These are phyloP conservation scores for Saccharomycopsis selenospora DNA, from an alignment of 805 yeast species.

Conservation along the genomic window DNA sequence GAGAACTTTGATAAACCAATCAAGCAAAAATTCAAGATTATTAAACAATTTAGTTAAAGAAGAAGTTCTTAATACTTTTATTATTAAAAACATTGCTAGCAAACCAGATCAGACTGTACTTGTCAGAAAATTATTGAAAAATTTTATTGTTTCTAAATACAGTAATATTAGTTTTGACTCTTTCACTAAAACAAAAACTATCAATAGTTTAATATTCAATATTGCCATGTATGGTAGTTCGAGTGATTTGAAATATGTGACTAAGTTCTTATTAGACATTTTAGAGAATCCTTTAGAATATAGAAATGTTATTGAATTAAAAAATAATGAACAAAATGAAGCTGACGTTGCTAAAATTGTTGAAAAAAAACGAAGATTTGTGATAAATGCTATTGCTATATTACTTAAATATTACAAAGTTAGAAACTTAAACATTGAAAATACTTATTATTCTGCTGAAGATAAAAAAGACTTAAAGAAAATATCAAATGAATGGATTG, in stretches of 20 bases:
- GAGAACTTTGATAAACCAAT: constrained; percentile 70
- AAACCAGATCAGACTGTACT: constrained; percentile 29
- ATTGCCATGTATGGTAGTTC: constrained; percentile 17
- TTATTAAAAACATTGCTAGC: constrained; percentile 25
- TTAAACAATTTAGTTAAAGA: constrained; percentile 60
- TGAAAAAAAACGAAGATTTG: constrained; percentile 44
- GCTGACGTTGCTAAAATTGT: constrained; percentile 22
- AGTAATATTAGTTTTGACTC: constrained; percentile 70
- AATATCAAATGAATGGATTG: constrained; percentile 26
- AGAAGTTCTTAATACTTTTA: constrained; percentile 33
- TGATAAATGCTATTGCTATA: constrained; percentile 49
- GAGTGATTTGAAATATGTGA: constrained; percentile 20
- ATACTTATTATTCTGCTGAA: constrained; percentile 16
- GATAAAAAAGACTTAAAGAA: constrained; percentile 2
- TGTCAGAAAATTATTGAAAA: constrained; percentile 28
- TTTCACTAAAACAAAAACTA: constrained; percentile 64
- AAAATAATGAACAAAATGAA: constrained; percentile 8
- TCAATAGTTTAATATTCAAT: constrained; percentile 36
- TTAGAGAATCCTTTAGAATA: constrained; percentile 22
- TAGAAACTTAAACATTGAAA: constrained; percentile 30
- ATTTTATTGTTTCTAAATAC: constrained; percentile 36
- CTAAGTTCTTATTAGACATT: constrained; percentile 21
- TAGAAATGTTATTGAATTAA: constrained; percentile 25
- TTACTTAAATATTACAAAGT: constrained; percentile 35
- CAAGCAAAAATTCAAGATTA: constrained; percentile 55